phyloP scores from a whole-genome alignment of 1,139 yeast species.

The Nakaseomyces nivariensis region DNA sequence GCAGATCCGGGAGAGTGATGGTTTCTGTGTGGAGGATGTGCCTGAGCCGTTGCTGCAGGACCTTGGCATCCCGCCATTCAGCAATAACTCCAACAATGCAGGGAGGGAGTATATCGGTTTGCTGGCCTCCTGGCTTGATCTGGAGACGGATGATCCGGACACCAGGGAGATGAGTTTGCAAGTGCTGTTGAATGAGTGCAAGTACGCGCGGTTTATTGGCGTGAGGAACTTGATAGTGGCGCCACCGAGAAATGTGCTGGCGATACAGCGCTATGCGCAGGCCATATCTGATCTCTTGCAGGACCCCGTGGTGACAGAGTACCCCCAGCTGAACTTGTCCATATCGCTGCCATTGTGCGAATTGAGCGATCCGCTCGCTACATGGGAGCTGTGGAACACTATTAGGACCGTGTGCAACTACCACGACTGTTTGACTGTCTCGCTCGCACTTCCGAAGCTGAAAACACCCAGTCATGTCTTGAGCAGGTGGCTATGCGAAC shows the following conservation, averaged over 20 bases:
- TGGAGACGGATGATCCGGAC: conserved; percentile 41
- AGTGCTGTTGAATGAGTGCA: conserved; percentile 45
- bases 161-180: conserved; percentile 45
- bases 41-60: conserved; percentile 35
- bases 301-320: conserved; percentile 14
- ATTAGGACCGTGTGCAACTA: conserved; percentile 45
- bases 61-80: conserved; percentile 30
- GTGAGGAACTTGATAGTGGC: conserved; percentile 42
- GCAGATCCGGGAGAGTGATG: background rate
- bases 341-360: conserved; percentile 32
- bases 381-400: conserved; percentile 67
- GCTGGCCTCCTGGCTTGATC: conserved; percentile 54
- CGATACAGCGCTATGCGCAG: conserved; percentile 41
- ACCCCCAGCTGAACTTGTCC: conserved; percentile 19
- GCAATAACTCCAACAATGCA: background rate
- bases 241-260: conserved; percentile 50
- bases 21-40: background rate
- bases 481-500: conserved; percentile 56
- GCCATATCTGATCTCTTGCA: conserved; percentile 30
- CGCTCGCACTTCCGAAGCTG: conserved; percentile 45
- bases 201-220: conserved; percentile 51
- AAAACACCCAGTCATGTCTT: conserved; percentile 40
- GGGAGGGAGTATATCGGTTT: conserved; percentile 33
- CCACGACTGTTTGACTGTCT: conserved; percentile 42
- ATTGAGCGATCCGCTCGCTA: conserved; percentile 43